Evolutionary conservation across 345 rosid species (phyloP).

Genomic region (Lepidium africanum): DNA sequence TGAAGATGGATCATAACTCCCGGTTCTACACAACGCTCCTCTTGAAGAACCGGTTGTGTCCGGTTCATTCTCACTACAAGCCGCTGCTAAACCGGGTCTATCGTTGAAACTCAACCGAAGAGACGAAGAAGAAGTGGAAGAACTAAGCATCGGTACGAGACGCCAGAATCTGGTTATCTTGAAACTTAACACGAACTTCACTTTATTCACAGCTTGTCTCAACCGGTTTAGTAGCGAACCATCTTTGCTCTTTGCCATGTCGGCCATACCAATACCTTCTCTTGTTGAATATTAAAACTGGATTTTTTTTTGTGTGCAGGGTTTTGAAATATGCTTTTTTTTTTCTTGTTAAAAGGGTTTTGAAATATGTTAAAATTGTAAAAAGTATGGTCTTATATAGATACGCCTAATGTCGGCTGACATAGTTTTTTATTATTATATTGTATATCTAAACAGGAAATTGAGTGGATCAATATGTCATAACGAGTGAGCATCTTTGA

Average conservation of each 20-base stretch:
- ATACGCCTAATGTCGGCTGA: conserved; percentile 15
- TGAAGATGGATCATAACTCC: conserved; percentile 38
- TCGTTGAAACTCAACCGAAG: conserved; percentile 52
- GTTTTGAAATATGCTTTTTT: too few relatives aligned
- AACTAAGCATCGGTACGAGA: conserved; percentile 38
- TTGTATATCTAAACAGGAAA: conserved; percentile 1
- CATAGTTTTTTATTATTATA: background rate
- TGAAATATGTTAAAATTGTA: background rate
- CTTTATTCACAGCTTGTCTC: conserved; percentile 62
- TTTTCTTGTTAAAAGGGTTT: background rate
- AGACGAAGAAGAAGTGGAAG: conserved; percentile 25
- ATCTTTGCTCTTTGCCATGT: conserved; percentile 27
- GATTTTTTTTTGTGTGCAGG: background rate
- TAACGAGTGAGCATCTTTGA: conserved; percentile 1
- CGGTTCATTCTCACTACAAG: conserved; percentile 9
- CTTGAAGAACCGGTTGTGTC: conserved; percentile 16
- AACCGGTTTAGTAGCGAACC: conserved; percentile 46
- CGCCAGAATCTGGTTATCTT: conserved; percentile 42
- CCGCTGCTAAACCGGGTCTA: conserved; percentile 45
- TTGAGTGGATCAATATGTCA: conserved; percentile 17
- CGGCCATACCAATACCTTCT: background rate
- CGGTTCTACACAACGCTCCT: conserved; percentile 38
- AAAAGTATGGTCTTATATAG: conserved; percentile 22
- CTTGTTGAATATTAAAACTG: background rate
- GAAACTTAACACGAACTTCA: conserved; percentile 44